Evolutionary conservation across 2,329 filamentous ascomycete genomes (phyloP).

Genomic region (Talaromyces sp.): DNA sequence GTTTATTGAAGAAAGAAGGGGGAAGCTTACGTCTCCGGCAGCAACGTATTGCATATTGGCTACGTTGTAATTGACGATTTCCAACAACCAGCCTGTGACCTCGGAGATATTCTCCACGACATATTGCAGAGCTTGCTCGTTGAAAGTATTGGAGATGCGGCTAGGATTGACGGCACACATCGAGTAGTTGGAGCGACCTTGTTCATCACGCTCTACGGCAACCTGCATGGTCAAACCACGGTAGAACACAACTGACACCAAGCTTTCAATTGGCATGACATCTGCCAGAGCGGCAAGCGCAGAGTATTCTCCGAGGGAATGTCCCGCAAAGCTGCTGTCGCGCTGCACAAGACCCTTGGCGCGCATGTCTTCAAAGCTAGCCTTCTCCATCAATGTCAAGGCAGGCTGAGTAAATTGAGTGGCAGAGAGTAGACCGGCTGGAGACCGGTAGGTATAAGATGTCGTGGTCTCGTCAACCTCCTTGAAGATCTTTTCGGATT

Average conservation of each 20-base stretch:
- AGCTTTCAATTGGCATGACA: constrained; percentile 98
- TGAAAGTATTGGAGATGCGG: constrained; percentile 97
- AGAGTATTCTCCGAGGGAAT: constrained; percentile 97
- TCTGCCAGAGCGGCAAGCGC: constrained; percentile 92
- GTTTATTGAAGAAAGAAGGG: neutral
- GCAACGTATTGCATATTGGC: constrained; percentile 67
- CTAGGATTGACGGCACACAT: constrained; percentile 99
- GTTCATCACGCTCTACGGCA: constrained; percentile 90
- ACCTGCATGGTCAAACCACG: constrained; percentile 99
- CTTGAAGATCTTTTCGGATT: constrained; percentile 99
- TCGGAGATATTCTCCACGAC: constrained; percentile 94
- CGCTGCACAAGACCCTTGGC: constrained; percentile 91
- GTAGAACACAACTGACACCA: constrained; percentile 99
- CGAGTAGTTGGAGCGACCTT: constrained; percentile 93
- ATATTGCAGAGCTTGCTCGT: constrained; percentile 93
- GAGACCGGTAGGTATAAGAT: constrained; percentile 95
- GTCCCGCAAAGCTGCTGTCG: constrained; percentile 95
- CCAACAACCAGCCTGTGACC: constrained; percentile 88
- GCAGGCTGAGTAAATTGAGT: constrained; percentile 99
- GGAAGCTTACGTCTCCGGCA: constrained; percentile 54
- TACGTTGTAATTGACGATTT: constrained; percentile 95
- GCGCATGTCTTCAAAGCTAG: constrained; percentile 98
- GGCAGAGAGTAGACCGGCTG: constrained; percentile 87
- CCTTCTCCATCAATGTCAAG: constrained; percentile 98
- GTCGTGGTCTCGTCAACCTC: constrained; percentile 88